These are phyloP conservation scores for Bruguiera parviflora DNA, from an alignment of 345 rosid genomes.

Conservation along the genomic window DNA sequence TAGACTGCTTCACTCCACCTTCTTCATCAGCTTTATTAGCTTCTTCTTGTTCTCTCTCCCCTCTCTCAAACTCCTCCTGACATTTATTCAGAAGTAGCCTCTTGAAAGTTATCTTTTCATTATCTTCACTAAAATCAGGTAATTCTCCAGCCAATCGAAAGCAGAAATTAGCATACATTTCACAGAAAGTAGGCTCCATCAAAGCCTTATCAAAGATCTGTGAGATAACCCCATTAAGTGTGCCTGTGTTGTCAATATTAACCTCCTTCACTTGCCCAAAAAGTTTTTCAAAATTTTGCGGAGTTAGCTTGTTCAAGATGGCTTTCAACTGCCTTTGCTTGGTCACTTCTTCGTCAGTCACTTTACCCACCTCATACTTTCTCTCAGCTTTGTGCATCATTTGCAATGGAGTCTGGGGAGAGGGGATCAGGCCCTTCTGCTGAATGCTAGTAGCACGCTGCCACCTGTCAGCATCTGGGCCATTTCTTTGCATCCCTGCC, in stretches of 20 bases:
- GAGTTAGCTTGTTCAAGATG: slow-evolving; percentile 91
- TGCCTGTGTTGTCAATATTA: slow-evolving; percentile 68
- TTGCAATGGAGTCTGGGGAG: slow-evolving; percentile 78
- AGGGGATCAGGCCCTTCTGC: slow-evolving; percentile 77
- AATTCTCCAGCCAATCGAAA: slow-evolving; percentile 58
- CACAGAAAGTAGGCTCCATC: slow-evolving; percentile 97
- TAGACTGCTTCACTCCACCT: slow-evolving; percentile 67
- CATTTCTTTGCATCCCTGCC: slow-evolving; percentile 59
- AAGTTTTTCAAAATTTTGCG: slow-evolving; percentile 89
- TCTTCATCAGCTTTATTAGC: slow-evolving; percentile 79
- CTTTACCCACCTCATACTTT: slow-evolving; percentile 82
- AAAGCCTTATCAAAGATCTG: slow-evolving; percentile 98
- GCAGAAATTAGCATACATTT: slow-evolving; percentile 94
- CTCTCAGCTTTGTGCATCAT: slow-evolving; percentile 91
- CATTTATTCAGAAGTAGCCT: slow-evolving; percentile 89
- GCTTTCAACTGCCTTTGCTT: slow-evolving; percentile 88
- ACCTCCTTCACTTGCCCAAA: slow-evolving; percentile 90
- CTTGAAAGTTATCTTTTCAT: slow-evolving; percentile 77
- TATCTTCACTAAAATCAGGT: slow-evolving; percentile 67
- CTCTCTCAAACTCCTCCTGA: slow-evolving; percentile 96
- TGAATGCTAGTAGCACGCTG: slow-evolving; percentile 63
- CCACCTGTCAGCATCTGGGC: slow-evolving; percentile 78
- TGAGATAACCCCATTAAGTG: slow-evolving; percentile 74
- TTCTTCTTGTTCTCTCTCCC: slow-evolving; percentile 90
- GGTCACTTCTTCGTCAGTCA: slow-evolving; percentile 69